A percentile compares a stretch with the other conserved stretches of the same genome.
These are phyloP conservation scores for Sarocladium strictum DNA, from an alignment of 2,329 filamentous ascomycete species.

Conservation along the genomic window DNA sequence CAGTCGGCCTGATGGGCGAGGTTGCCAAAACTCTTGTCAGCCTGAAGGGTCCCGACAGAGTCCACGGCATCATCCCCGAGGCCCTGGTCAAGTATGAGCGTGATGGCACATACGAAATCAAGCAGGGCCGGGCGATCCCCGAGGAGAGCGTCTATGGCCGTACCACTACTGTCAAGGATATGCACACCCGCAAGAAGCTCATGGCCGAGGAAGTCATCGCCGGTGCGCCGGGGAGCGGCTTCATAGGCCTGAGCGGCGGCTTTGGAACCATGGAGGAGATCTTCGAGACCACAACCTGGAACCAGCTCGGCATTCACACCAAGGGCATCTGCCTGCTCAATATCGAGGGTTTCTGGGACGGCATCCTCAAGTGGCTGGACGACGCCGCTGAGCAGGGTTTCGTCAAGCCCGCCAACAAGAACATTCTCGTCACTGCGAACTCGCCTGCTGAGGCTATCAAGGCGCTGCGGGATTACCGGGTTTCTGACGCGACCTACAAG, in stretches of 20 bases:
- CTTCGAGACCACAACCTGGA: conserved; percentile 89
- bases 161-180: conserved; percentile 86
- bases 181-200: conserved; percentile 92
- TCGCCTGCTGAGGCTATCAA: conserved; percentile 66
- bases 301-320: conserved; percentile 88
- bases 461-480: conserved; percentile 67
- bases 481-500: conserved; percentile 69
- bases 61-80: conserved; percentile 90
- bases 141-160: conserved; percentile 65
- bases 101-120: conserved; percentile 47
- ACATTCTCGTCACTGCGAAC: conserved; percentile 73
- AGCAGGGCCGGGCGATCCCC: conserved; percentile 51
- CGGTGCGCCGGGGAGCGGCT: conserved; percentile 77
- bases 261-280: conserved; percentile 96
- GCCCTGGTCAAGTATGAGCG: conserved; percentile 77
- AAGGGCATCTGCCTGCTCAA: conserved; percentile 77
- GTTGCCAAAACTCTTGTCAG: conserved; percentile 79
- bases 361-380: conserved; percentile 74
- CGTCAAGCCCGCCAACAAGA: conserved; percentile 61
- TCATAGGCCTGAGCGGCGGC: conserved; percentile 81
- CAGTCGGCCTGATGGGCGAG: conserved; percentile 92
- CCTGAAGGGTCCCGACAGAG: conserved; percentile 70
- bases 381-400: conserved; percentile 73
- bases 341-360: conserved; percentile 87
- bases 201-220: conserved; percentile 86